Evolutionary conservation across 2,329 filamentous ascomycete species (phyloP).

Genomic region (Pseudogymnoascus sp.): DNA sequence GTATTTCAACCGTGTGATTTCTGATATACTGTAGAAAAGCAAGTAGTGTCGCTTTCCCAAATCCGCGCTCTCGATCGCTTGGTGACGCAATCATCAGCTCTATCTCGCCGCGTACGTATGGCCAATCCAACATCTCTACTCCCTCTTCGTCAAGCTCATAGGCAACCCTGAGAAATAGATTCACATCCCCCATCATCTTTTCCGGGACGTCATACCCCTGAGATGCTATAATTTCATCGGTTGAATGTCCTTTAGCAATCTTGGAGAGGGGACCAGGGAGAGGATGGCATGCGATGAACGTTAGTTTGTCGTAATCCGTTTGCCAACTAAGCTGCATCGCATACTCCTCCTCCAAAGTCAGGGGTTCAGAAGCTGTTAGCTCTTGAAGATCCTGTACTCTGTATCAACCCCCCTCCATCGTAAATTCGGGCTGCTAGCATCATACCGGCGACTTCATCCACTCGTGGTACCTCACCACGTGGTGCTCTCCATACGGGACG

Average conservation of each 20-base stretch:
- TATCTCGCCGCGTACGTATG: constrained; percentile 53
- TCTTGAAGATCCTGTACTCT: constrained; percentile 57
- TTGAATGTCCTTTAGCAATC: not conserved
- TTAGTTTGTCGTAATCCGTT: constrained; percentile 73
- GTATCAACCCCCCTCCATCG: constrained; percentile 19
- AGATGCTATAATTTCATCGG: constrained; percentile 20
- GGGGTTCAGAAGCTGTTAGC: constrained; percentile 78
- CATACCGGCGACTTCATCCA: constrained; percentile 63
- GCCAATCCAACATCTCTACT: constrained; percentile 18
- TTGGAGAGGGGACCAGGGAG: constrained; percentile 3
- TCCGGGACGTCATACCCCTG: constrained; percentile 45
- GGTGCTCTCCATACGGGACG: constrained; percentile 73
- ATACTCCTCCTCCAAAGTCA: constrained; percentile 75
- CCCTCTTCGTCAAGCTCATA: constrained; percentile 33
- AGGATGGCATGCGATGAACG: constrained; percentile 67
- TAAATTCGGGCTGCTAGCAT: constrained; percentile 46
- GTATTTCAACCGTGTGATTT: constrained; percentile 42
- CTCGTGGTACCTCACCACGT: constrained; percentile 73
- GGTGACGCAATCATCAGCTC: constrained; percentile 75
- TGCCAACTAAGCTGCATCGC: constrained; percentile 88
- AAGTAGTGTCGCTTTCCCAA: constrained; percentile 56
- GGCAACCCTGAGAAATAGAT: constrained; percentile 64
- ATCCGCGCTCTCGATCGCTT: constrained; percentile 49
- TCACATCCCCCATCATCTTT: constrained; percentile 65
- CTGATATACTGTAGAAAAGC: constrained; percentile 63